These are phyloP conservation scores for Trifolium pratense DNA, from an alignment of 306 rosid genomes.

Conservation along the genomic window DNA sequence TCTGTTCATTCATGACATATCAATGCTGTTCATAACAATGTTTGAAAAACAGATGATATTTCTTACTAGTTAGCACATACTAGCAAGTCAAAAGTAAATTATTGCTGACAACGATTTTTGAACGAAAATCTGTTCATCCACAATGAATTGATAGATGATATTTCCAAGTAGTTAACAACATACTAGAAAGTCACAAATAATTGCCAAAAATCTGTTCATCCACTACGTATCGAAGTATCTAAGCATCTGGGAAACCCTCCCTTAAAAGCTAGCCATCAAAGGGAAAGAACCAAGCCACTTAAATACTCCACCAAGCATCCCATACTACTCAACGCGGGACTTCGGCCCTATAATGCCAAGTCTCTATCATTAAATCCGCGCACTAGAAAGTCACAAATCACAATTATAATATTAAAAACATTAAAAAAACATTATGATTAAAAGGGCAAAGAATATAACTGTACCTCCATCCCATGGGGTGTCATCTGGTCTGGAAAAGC, in stretches of 20 bases:
- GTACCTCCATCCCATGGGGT: conserved; percentile 99
- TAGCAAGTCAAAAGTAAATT: conserved; percentile 10
- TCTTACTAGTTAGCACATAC: conserved; percentile 22
- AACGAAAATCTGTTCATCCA: conserved; percentile 12
- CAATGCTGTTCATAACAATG: conserved; percentile 18
- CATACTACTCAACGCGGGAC: background rate
- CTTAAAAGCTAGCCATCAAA: background rate
- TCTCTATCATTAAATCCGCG: background rate
- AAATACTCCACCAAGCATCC: background rate
- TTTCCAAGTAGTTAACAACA: conserved; percentile 23
- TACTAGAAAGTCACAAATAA: conserved; percentile 6
- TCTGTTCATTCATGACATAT: conserved; percentile 25
- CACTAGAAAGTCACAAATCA: conserved; percentile 21
- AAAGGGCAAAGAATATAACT: conserved; percentile 38
- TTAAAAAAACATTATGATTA: conserved; percentile 23
- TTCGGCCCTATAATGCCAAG: background rate
- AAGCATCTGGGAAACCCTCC: background rate
- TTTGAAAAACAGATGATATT: conserved; percentile 8
- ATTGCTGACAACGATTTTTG: conserved; percentile 2
- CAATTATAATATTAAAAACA: background rate
- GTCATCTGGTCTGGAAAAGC: conserved; percentile 86
- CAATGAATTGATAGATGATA: background rate
- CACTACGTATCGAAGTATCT: background rate
- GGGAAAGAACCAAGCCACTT: background rate
- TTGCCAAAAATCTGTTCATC: conserved; percentile 1